Conservation (phyloP, 352 stramenopile genomes). For the Globisporangium polare region DNA sequence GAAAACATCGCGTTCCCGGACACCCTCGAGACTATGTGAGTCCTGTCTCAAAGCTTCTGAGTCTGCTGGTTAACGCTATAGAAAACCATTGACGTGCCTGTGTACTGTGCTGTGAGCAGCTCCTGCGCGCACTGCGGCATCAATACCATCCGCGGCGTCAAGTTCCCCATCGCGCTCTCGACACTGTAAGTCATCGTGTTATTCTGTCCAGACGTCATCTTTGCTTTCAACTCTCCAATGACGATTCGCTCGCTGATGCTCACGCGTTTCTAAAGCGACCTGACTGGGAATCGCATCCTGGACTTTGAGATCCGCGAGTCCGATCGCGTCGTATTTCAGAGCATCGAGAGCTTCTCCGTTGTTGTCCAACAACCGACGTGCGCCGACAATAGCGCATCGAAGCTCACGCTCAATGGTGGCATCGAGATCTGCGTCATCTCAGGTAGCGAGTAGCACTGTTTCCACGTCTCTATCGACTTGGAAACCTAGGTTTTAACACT, state of each 20-base stretch:
- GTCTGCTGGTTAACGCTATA: no score
- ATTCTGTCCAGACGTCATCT: not conserved
- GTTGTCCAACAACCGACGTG: constrained; percentile 4
- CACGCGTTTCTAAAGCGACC: not conserved
- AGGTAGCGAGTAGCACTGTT: not conserved
- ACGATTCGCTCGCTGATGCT: not conserved
- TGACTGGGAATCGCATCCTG: constrained; percentile 7
- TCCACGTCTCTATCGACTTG: no score
- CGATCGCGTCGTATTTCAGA: constrained; percentile 9
- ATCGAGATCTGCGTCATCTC: constrained; percentile 9
- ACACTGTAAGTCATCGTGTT: constrained; percentile 23
- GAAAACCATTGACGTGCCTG: no score
- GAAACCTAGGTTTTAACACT: no score
- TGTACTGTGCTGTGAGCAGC: not conserved
- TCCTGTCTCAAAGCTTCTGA: not conserved
- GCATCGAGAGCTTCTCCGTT: not conserved
- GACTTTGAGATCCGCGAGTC: constrained; percentile 16
- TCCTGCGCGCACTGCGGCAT: constrained; percentile 20
- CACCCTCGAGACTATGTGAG: constrained; percentile 31
- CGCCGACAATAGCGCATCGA: not conserved
- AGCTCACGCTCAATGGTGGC: not conserved
- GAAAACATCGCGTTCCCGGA: constrained; percentile 39
- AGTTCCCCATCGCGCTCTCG: constrained; percentile 29
- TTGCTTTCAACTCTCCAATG: not conserved
- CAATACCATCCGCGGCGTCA: constrained; percentile 19